phyloP scores from a whole-genome alignment of 768 basidiomycete genomes.

The Tremella fuciformis region DNA sequence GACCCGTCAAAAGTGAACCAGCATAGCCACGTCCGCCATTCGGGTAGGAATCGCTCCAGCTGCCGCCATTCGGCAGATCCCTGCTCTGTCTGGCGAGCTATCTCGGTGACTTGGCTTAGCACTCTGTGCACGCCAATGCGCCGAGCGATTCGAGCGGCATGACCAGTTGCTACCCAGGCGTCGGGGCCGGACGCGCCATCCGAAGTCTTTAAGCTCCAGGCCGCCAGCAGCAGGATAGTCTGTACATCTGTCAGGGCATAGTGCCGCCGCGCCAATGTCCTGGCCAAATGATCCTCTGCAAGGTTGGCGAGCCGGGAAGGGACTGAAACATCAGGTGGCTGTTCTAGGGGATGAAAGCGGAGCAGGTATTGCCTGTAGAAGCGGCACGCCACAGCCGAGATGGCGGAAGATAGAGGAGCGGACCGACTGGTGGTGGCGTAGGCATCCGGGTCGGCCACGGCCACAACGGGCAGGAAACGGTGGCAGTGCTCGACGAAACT shows the following conservation, averaged over 20 bases:
- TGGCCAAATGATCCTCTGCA: slow-evolving; percentile 26
- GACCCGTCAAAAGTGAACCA: slow-evolving; percentile 38
- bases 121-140: slow-evolving; percentile 26
- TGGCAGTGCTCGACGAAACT: slow-evolving; percentile 39
- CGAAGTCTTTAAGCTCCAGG: slow-evolving; percentile 22
- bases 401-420: slow-evolving; percentile 29
- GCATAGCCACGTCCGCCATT: slow-evolving; percentile 38
- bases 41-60: slow-evolving; percentile 32
- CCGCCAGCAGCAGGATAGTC: slow-evolving; percentile 26
- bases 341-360: slow-evolving; percentile 11
- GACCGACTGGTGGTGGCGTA: slow-evolving; percentile 31
- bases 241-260: slow-evolving; percentile 28
- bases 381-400: slow-evolving; percentile 34
- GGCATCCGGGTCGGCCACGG: slow-evolving; percentile 27
- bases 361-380: slow-evolving; percentile 26
- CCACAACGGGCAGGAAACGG: slow-evolving; percentile 39
- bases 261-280: slow-evolving; percentile 21
- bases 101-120: slow-evolving; percentile 27
- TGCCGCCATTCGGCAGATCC: slow-evolving; percentile 26
- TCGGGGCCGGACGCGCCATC: slow-evolving; percentile 27
- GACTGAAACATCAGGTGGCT: too few relatives aligned
- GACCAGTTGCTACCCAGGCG: slow-evolving; percentile 28
- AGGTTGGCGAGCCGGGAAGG: slow-evolving; percentile 24
- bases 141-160: slow-evolving; percentile 24
- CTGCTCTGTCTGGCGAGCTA: slow-evolving; percentile 21